phyloP scores from a whole-genome alignment of 768 basidiomycete species.

The Pleurotus citrinopileatus region DNA sequence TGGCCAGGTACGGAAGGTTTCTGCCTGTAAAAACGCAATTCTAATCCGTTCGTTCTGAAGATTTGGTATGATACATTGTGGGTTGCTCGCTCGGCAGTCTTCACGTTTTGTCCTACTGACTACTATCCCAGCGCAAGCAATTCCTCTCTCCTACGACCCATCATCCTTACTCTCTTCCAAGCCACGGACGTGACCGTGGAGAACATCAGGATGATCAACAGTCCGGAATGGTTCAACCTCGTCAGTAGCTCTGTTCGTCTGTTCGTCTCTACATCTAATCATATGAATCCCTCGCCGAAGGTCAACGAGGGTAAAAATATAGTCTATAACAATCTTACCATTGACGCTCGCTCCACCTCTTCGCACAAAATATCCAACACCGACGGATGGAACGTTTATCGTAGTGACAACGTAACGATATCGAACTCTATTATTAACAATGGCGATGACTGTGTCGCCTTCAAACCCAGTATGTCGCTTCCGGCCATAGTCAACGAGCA shows the following conservation, averaged over 20 bases:
- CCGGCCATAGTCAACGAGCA: neutral
- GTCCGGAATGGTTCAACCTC: conserved; percentile 53
- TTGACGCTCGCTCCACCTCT: conserved; percentile 44
- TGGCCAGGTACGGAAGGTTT: conserved; percentile 44
- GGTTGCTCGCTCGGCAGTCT: conserved; percentile 4
- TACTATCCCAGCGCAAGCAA: conserved; percentile 34
- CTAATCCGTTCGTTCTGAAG: conserved; percentile 19
- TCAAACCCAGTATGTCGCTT: conserved; percentile 43
- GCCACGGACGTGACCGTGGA: conserved; percentile 44
- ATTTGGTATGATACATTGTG: conserved; percentile 56
- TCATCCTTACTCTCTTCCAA: conserved; percentile 53
- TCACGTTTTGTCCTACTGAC: neutral
- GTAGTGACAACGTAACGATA: conserved; percentile 48
- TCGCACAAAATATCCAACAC: conserved; percentile 43
- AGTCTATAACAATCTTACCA: conserved; percentile 42
- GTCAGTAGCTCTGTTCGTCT: conserved; percentile 20
- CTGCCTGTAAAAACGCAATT: neutral
- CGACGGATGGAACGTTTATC: conserved; percentile 66
- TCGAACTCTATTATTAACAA: conserved; percentile 49
- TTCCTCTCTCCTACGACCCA: conserved; percentile 47
- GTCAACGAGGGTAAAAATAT: conserved; percentile 48
- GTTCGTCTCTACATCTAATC: neutral
- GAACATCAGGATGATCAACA: conserved; percentile 45
- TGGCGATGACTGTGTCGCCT: conserved; percentile 59
- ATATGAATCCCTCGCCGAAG: conserved; percentile 20